Conservation (phyloP, 768 basidiomycete genomes). For the Mycena maculata region DNA sequence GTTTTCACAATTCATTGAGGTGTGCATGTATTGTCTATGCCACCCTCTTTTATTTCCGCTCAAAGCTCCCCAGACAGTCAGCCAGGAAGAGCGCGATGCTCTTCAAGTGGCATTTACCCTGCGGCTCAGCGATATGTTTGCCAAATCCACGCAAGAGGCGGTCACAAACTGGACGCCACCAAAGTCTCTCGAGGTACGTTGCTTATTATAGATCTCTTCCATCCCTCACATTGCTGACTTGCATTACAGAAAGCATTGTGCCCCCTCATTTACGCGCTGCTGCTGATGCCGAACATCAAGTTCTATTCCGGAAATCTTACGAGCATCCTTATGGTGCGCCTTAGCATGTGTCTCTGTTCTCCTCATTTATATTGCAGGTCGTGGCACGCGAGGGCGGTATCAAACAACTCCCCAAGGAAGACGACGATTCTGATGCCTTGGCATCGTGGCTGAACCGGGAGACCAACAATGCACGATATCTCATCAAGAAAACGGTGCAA, state of each 20-base stretch:
- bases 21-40: too few relatives aligned
- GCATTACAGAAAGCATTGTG: neutral
- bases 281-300: neutral
- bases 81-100: neutral
- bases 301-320: neutral
- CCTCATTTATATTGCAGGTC: neutral
- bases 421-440: neutral
- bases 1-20: neutral
- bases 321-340: slow-evolving; percentile 1
- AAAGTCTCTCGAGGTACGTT: neutral
- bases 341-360: neutral
- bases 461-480: neutral
- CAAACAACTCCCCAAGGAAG: slow-evolving; percentile 3
- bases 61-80: neutral
- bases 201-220: neutral
- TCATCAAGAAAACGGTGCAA: neutral
- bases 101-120: neutral
- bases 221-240: neutral
- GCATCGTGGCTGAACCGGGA: slow-evolving; percentile 2
- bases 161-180: neutral
- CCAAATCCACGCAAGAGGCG: neutral
- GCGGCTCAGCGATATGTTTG: neutral
- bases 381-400: neutral
- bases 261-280: neutral
- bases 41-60: neutral